Evolutionary conservation across 2,329 filamentous ascomycete genomes (phyloP).

Genomic region (Aspergillus candidus): DNA sequence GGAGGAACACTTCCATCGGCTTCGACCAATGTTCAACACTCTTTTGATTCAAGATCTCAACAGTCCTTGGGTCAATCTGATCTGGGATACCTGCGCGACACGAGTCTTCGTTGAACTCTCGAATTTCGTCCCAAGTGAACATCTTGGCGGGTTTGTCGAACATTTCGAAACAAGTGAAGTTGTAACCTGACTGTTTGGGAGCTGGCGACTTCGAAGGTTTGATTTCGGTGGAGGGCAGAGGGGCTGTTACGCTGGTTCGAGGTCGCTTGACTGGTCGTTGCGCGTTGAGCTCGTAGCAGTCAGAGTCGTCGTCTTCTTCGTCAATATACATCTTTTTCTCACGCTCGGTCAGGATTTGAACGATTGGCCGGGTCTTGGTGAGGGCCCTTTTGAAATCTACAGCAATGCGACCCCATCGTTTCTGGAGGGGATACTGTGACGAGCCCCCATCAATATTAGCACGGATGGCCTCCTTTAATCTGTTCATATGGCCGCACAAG

Average conservation of each 20-base stretch:
- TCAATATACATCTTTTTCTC: slow-evolving; percentile 34
- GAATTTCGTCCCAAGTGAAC: slow-evolving; percentile 41
- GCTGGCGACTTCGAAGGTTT: neutral
- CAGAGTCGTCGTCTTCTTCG: slow-evolving; percentile 16
- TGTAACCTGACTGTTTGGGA: slow-evolving; percentile 7
- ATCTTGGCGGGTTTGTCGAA: slow-evolving; percentile 14
- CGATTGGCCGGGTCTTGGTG: slow-evolving; percentile 39
- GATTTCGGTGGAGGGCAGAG: neutral
- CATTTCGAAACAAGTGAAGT: slow-evolving; percentile 17
- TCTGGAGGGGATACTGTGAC: slow-evolving; percentile 36
- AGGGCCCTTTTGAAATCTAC: slow-evolving; percentile 47
- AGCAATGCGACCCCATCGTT: slow-evolving; percentile 41
- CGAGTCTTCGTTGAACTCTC: slow-evolving; percentile 49
- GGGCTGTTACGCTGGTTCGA: too few relatives aligned
- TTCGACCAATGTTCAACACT: slow-evolving; percentile 54
- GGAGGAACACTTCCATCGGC: slow-evolving; percentile 44
- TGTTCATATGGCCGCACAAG: slow-evolving; percentile 54
- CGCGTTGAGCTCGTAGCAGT: slow-evolving; percentile 20
- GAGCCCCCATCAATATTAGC: slow-evolving; percentile 49
- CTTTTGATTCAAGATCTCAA: slow-evolving; percentile 52
- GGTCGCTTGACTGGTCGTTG: slow-evolving; percentile 14
- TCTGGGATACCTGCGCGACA: slow-evolving; percentile 54
- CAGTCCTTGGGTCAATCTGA: slow-evolving; percentile 55
- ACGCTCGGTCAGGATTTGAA: slow-evolving; percentile 21
- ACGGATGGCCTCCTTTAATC: slow-evolving; percentile 52